Evolutionary conservation across 108 stramenopile species (phyloP), one percentile per base, ranked within the genome.

Genomic region (Cyclostephanos tholiformis): DNA sequence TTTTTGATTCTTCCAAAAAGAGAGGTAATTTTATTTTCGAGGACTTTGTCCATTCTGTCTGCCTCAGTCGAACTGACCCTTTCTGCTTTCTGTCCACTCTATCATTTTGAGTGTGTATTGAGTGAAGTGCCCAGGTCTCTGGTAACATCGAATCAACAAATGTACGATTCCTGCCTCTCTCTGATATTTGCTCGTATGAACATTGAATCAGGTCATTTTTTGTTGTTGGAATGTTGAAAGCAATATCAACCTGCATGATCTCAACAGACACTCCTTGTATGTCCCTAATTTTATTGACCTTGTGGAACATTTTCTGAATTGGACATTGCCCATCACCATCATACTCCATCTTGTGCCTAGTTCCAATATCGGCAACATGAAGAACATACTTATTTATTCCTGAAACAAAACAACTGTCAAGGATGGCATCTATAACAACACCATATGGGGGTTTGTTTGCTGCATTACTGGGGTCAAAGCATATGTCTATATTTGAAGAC

Each of bases 361-460:
- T 53, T 25, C 52, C 52, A 53, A 53, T 25, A 25, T 25, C 25
- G 11, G 52, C 52, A 53, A 53, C 52, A 53, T 53, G 52, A 53
- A 53, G 6, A 4, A 53, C 52, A 53, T 22, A 53, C 20, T 53
- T 53, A 25, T 53, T 53, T 25, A 53, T 20, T 25, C 23, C 25
- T 7, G n/a, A 1, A 53, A 53, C 52, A 53, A 7, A 10, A 10
- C 52, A 53, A 25, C 23, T 25, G 6, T 53, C 20, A 17, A 51
- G 50, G 50, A 51, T 51, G 4, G 50, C 50, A 51, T 51, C 20
- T 8, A 51, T 9, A 17, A 51, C 10, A 20, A 4, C 20, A 20
- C 50, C 50, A 51, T 51, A 51, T 20, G 50, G 2, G 4, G 50
- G 50, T 17, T 20, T 51, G 20, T 51, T 51, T 4, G 50, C 4